These are phyloP conservation scores for Colletotrichum liriopes DNA, from an alignment of 2,329 filamentous ascomycete genomes.

Conservation along the genomic window DNA sequence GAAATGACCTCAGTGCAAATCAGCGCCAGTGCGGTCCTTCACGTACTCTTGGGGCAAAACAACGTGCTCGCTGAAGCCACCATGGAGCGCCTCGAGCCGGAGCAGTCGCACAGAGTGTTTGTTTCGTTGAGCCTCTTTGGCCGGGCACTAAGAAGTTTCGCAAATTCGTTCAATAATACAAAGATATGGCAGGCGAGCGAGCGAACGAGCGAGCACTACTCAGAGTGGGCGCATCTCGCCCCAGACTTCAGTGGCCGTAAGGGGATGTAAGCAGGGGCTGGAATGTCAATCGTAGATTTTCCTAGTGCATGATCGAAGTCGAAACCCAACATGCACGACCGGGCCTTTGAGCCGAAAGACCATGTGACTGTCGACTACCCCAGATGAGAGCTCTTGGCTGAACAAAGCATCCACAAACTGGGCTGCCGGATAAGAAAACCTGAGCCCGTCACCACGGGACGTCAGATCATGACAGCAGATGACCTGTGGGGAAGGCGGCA, in stretches of 20 bases:
- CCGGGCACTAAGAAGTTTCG: background rate
- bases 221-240: too few relatives aligned
- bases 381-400: background rate
- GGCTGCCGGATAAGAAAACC: background rate
- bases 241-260: background rate
- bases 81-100: too few relatives aligned
- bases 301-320: background rate
- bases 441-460: background rate
- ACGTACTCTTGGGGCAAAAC: too few relatives aligned
- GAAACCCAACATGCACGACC: background rate
- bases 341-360: conserved; percentile 3
- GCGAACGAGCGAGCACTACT: too few relatives aligned
- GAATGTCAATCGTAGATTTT: background rate
- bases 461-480: background rate
- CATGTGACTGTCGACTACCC: background rate
- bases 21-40: background rate
- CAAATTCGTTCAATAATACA: background rate
- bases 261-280: background rate
- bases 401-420: background rate
- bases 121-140: background rate
- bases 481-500: background rate
- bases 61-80: background rate
- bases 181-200: too few relatives aligned
- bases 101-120: background rate
- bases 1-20: background rate